Base-by-base conservation (phyloP, 352 stramenopile species). In the Aphanomyces invadans region DNA sequence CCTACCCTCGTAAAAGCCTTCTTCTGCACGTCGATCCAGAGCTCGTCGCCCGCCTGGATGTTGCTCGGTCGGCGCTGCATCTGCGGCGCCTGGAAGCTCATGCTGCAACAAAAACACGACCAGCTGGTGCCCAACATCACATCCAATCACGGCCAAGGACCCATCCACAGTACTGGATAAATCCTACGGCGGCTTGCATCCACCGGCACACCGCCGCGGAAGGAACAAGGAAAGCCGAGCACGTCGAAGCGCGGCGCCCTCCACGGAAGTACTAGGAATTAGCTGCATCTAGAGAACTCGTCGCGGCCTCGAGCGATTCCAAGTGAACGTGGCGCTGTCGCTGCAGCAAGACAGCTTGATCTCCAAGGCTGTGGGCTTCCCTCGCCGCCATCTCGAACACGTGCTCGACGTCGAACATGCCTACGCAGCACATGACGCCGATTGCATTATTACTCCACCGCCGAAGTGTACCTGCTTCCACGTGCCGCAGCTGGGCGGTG, bases 11-110 rank as follows among this genome's bases (percentile, higher is more conserved):
- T 96, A 74, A 96, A 96, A 10, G 88, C 96, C 73, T 79, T 94
- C 72, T 94, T 95, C 78, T 96, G 88, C 61, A 96, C 81, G 59
- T 92, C 85, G 46, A 95, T 80, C 88, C 88, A 96, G 69, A n/a
- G n/a, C n/a, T 94, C 86, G 46, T 91, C 85, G 59, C 44, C 59
- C 2, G 19, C 38, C 28, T 54, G 46, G 25, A 54, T 54, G 46
- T 21, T 54, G 9, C 46, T 21, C 9, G 9, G 46, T 12, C 46
- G 46, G 9, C 19, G 39, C 15, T 48, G 15, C 15, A 48, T 48
- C 39, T n/a, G 15, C 39, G n/a, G 17, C 39, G 15, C 21, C 39
- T 15, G 17, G 39, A 48, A 48, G n/a, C 39, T 48, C 15, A 48
- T n/a, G n/a, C 39, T 15, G 39, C 39, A n/a, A 48, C 21, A 48